A percentile compares a stretch with the other conserved stretches of the same genome.
phyloP scores from a whole-genome alignment of 169 alveolate species.

The Plasmodium malariae region DNA sequence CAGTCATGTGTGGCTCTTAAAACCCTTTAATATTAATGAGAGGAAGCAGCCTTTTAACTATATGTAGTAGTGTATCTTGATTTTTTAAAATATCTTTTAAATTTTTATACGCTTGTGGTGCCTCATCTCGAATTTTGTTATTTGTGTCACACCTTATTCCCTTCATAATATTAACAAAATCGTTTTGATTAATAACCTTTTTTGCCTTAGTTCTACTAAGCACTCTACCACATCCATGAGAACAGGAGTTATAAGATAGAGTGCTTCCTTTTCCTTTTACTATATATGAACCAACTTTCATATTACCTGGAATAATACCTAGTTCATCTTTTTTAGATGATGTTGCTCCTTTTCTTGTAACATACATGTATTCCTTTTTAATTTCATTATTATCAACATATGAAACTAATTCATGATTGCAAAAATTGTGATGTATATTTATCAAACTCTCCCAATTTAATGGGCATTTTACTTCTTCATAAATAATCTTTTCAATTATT shows the following conservation, averaged over 20 bases:
- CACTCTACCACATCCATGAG: constrained; percentile 86
- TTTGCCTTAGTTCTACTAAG: constrained; percentile 82
- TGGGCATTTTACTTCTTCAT: constrained; percentile 67
- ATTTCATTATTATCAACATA: constrained; percentile 73
- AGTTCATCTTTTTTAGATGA: constrained; percentile 78
- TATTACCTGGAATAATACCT: constrained; percentile 86
- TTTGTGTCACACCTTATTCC: constrained; percentile 71
- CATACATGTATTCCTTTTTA: constrained; percentile 80
- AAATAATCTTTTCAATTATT: constrained; percentile 60
- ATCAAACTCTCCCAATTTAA: constrained; percentile 67
- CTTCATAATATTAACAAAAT: constrained; percentile 78
- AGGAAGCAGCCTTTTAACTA: constrained; percentile 77
- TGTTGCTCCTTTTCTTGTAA: constrained; percentile 85
- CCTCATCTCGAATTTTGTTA: constrained; percentile 80
- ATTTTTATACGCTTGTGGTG: constrained; percentile 86
- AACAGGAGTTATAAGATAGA: constrained; percentile 80
- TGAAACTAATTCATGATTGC: constrained; percentile 78
- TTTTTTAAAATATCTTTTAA: constrained; percentile 67
- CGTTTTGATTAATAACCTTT: constrained; percentile 78
- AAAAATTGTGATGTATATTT: constrained; percentile 86
- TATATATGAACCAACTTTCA: constrained; percentile 64
- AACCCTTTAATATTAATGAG: constrained; percentile 82
- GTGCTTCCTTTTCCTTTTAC: constrained; percentile 71
- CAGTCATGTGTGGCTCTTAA: too few relatives aligned
- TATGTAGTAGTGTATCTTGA: constrained; percentile 77